Percentiles rank a stretch among this genome's conserved stretches.
phyloP scores from a whole-genome alignment of 1,284 basidiomycete genomes.

The Pseudozyma pruni region DNA sequence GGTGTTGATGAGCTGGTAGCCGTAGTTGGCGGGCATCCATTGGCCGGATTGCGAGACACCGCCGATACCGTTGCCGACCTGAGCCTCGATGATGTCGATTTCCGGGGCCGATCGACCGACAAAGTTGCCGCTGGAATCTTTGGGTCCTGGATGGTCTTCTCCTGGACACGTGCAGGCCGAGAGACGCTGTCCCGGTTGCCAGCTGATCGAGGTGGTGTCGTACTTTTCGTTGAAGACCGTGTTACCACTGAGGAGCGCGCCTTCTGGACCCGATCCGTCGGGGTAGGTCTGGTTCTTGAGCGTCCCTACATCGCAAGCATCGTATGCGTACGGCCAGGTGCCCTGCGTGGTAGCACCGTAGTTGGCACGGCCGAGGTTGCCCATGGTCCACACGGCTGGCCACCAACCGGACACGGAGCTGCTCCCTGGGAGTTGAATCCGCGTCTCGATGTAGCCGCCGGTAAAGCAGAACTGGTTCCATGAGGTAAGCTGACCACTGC shows the following conservation, averaged over 20 bases:
- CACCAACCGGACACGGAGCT: constrained; percentile 73
- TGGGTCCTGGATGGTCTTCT: constrained; percentile 84
- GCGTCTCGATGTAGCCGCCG: constrained; percentile 83
- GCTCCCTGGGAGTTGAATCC: constrained; percentile 82
- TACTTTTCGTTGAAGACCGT: constrained; percentile 71
- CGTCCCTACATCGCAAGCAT: constrained; percentile 59
- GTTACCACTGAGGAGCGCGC: constrained; percentile 83
- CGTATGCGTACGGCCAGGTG: constrained; percentile 75
- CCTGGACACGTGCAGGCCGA: constrained; percentile 76
- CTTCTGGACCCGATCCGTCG: constrained; percentile 30
- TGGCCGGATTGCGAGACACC: constrained; percentile 84
- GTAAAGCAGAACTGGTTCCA: constrained; percentile 97
- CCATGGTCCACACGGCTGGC: constrained; percentile 85
- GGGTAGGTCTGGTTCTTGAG: constrained; percentile 58
- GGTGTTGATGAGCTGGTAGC: constrained; percentile 58
- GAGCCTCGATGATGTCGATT: constrained; percentile 77
- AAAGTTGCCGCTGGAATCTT: constrained; percentile 75
- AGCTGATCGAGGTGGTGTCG: constrained; percentile 53
- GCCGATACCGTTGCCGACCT: constrained; percentile 62
- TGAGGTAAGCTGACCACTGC: constrained; percentile 72
- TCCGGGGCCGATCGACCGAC: constrained; percentile 77
- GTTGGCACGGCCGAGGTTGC: constrained; percentile 72
- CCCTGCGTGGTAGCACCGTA: constrained; percentile 72
- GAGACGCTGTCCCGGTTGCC: constrained; percentile 82
- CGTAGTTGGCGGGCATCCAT: constrained; percentile 75